Conservation (phyloP, 805 yeast species). For the Cyberlindnera mississippiensis region DNA sequence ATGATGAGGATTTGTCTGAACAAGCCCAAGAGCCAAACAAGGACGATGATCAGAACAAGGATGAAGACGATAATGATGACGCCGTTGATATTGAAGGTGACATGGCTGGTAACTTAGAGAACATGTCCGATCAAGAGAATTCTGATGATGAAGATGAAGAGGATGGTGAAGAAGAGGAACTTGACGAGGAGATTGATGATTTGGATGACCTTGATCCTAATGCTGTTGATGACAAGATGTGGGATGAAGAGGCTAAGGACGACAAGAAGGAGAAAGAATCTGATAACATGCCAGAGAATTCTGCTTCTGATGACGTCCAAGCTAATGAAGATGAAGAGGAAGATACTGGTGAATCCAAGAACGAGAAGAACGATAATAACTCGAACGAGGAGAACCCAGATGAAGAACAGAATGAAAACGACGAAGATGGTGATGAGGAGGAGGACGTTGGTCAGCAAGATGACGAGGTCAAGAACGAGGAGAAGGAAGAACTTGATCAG, state of each 20-base stretch:
- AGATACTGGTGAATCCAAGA: constrained; percentile 21
- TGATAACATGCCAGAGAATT: constrained; percentile 60
- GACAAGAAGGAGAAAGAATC: constrained; percentile 78
- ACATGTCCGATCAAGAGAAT: constrained; percentile 55
- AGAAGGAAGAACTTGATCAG: constrained; percentile 63
- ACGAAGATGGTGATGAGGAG: constrained; percentile 50
- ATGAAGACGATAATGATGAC: constrained; percentile 67
- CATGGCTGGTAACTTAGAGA: constrained; percentile 89
- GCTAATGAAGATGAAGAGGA: constrained; percentile 37
- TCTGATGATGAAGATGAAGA: constrained; percentile 48
- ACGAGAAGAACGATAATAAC: constrained; percentile 30
- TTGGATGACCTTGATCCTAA: constrained; percentile 89
- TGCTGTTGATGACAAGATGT: constrained; percentile 95
- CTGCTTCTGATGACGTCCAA: constrained; percentile 43
- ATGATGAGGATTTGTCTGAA: constrained; percentile 79
- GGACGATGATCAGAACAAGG: constrained; percentile 64
- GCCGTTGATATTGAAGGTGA: constrained; percentile 96
- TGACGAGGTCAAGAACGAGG: constrained; percentile 68
- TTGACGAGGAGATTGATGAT: constrained; percentile 88
- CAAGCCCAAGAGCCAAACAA: constrained; percentile 70
- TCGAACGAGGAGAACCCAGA: constrained; percentile 34
- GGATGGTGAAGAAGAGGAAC: constrained; percentile 62
- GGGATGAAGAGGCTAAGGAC: constrained; percentile 88
- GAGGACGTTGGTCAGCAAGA: constrained; percentile 82
- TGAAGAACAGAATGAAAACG: constrained; percentile 40